A percentile compares a stretch with the other conserved stretches of the same genome.
Evolutionary conservation across 164 flowering plant species (phyloP).

Genomic region (Umbellularia californica): DNA sequence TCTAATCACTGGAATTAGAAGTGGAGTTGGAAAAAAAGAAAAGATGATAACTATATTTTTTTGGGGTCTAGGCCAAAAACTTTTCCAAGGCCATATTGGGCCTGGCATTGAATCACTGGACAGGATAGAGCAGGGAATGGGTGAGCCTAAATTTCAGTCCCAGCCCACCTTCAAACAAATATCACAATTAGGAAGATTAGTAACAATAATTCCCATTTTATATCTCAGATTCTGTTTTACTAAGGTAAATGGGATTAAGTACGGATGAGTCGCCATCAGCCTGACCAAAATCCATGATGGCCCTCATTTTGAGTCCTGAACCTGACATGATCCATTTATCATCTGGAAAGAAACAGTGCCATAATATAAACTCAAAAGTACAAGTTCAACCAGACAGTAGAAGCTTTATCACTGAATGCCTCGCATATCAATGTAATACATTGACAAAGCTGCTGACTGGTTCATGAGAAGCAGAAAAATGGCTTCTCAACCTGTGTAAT

Average conservation of each 20-base stretch:
- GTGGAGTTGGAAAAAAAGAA: no score
- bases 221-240: background rate
- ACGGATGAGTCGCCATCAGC: background rate
- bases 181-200: background rate
- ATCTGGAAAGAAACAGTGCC: no score
- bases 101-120: no score
- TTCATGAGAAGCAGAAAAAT: background rate
- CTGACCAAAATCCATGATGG: background rate
- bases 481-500: background rate
- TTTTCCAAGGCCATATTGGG: no score
- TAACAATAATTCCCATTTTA: background rate
- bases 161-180: no score
- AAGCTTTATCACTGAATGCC: background rate
- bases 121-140: no score
- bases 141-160: no score
- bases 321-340: no score
- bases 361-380: no score
- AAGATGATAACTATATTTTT: no score
- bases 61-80: no score
- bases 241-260: background rate
- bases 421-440: background rate
- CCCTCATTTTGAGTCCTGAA: background rate
- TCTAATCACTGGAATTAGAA: no score
- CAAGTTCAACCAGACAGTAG: background rate
- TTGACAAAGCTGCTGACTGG: background rate